A percentile compares a stretch with the other conserved stretches of the same genome.
phyloP scores from a whole-genome alignment of 371 early-diverging fungal genomes.

The Phascolomyces articulosus region DNA sequence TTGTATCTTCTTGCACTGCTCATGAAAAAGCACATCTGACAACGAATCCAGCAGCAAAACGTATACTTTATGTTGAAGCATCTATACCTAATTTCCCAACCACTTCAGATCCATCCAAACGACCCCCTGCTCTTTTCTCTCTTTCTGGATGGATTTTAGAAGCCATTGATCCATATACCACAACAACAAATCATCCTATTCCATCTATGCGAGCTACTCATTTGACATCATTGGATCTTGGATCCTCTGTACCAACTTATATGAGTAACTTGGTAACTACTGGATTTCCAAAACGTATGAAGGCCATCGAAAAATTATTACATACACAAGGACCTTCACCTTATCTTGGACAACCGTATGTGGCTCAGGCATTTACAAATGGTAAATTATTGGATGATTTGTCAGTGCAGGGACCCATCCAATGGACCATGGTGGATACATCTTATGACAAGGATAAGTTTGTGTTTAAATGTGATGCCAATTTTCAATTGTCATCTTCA shows the following conservation, averaged over 20 bases:
- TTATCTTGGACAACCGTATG: constrained; percentile 17
- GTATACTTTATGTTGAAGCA: constrained; percentile 40
- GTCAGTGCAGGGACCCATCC: constrained; percentile 7
- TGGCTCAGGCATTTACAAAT: not conserved
- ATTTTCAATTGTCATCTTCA: constrained; percentile 4
- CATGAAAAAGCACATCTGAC: constrained; percentile 30
- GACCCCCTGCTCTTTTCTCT: constrained; percentile 43
- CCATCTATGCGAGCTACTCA: constrained; percentile 59
- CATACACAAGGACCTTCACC: constrained; percentile 58
- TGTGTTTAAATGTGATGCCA: constrained; percentile 7
- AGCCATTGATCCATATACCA: constrained; percentile 60
- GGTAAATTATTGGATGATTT: constrained; percentile 16
- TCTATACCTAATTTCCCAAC: constrained; percentile 36
- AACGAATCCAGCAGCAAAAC: constrained; percentile 20
- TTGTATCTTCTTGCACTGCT: constrained; percentile 38
- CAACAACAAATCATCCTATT: constrained; percentile 58
- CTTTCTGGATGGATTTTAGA: constrained; percentile 65
- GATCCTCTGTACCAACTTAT: constrained; percentile 52
- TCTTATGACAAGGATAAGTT: constrained; percentile 11
- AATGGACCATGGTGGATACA: constrained; percentile 16
- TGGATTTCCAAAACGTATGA: constrained; percentile 48
- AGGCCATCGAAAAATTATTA: constrained; percentile 48
- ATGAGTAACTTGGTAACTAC: constrained; percentile 54
- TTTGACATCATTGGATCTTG: constrained; percentile 56
- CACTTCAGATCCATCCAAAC: constrained; percentile 25